Evolutionary conservation across 176 grass and related monocot species (phyloP).

Genomic region (Elymus sibiricus): DNA sequence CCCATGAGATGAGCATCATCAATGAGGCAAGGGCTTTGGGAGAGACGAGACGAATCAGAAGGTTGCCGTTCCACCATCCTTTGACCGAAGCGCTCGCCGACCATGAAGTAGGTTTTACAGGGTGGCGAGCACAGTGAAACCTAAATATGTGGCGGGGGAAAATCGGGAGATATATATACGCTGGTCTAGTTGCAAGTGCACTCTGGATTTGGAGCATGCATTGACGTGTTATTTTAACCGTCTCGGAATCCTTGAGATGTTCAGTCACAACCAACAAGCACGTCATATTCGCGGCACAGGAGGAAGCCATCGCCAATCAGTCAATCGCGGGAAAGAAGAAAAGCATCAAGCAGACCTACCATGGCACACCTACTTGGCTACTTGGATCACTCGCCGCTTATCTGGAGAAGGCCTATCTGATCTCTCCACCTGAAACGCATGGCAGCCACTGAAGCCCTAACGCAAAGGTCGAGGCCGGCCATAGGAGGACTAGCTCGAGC

Average conservation of each 20-base stretch:
- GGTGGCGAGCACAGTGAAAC: constrained; percentile 7
- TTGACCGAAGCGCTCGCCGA: too few species aligned
- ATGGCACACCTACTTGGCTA: constrained; percentile 3
- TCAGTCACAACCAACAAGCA: constrained; percentile 16
- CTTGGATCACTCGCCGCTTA: constrained; percentile 11
- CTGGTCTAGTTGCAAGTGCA: not conserved
- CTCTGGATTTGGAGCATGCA: not conserved
- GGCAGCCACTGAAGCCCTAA: constrained; percentile 10
- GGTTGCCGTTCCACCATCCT: too few species aligned
- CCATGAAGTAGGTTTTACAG: constrained; percentile 13
- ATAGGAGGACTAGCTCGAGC: not conserved
- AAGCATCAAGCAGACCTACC: constrained; percentile 20
- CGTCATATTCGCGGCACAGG: constrained; percentile 23
- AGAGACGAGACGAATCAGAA: too few species aligned
- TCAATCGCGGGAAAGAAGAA: not conserved
- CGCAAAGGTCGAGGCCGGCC: constrained; percentile 7
- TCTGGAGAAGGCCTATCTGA: constrained; percentile 14
- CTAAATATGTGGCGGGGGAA: not conserved
- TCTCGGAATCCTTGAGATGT: not conserved
- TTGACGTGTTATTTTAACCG: constrained; percentile 20
- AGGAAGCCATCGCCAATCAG: constrained; percentile 8
- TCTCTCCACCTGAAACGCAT: constrained; percentile 7
- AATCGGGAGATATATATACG: not conserved
- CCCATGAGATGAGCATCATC: too few species aligned
- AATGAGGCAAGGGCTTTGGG: too few species aligned